Percentiles rank a stretch among this genome's conserved stretches.
Conservation (phyloP, 176 grass and related monocot genomes). For the Ensete glaucum region DNA sequence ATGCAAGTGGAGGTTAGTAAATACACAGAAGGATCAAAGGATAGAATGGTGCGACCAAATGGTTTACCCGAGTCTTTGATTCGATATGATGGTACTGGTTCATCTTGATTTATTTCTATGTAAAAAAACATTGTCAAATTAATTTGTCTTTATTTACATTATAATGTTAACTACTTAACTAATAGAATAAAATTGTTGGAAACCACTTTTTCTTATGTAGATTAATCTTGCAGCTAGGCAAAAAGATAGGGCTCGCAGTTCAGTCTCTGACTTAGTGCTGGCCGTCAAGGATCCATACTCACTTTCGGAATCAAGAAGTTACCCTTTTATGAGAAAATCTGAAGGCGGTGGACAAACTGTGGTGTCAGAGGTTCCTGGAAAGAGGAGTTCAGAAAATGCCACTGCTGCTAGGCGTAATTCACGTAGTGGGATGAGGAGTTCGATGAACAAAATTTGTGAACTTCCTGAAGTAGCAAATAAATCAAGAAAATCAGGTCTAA, state of each 20-base stretch:
- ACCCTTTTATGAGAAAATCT: slow-evolving; percentile 54
- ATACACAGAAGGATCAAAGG: slow-evolving; percentile 82
- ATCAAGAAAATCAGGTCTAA: slow-evolving; percentile 57
- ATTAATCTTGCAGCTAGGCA: slow-evolving; percentile 44
- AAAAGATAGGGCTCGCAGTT: slow-evolving; percentile 73
- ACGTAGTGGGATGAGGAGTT: slow-evolving; percentile 37
- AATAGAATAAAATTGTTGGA: background rate
- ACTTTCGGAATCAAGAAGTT: slow-evolving; percentile 50
- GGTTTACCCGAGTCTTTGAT: slow-evolving; percentile 90
- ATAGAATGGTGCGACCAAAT: slow-evolving; percentile 65
- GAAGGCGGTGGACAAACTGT: slow-evolving; percentile 28
- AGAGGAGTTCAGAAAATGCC: slow-evolving; percentile 51
- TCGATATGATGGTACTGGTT: slow-evolving; percentile 67
- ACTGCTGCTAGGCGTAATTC: slow-evolving; percentile 33
- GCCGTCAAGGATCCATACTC: slow-evolving; percentile 55
- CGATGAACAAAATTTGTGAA: slow-evolving; percentile 73
- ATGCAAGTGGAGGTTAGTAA: slow-evolving; percentile 99
- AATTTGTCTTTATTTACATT: background rate
- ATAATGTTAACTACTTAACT: slow-evolving; percentile 2
- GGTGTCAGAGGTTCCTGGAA: slow-evolving; percentile 18
- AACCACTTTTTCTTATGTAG: slow-evolving; percentile 10
- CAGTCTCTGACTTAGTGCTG: slow-evolving; percentile 65
- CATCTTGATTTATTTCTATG: background rate
- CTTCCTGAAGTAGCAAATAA: slow-evolving; percentile 50
- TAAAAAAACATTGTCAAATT: too few relatives aligned